Conservation (phyloP, 2,329 filamentous ascomycete species). For the Neophaeococcomyces aloes region DNA sequence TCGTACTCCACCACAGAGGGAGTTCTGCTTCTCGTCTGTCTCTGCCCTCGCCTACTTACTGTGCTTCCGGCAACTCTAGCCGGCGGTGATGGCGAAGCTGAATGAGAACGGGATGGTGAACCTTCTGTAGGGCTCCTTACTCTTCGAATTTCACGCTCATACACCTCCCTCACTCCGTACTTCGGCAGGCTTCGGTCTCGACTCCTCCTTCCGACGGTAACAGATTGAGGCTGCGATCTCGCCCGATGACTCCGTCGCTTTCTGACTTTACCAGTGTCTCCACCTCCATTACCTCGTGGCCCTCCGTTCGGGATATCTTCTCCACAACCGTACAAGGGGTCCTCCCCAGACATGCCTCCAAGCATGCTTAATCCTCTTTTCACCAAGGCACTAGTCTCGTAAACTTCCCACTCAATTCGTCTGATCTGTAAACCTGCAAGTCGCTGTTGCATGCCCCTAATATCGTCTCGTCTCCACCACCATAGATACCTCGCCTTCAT, state of each 20-base stretch:
- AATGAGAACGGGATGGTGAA: neutral
- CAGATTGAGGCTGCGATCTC: constrained; percentile 9
- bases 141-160: constrained; percentile 3
- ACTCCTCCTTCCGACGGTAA: neutral
- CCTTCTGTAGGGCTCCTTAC: neutral
- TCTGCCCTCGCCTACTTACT: neutral
- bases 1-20: constrained; percentile 14
- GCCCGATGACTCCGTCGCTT: constrained; percentile 10
- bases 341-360: constrained; percentile 1
- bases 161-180: neutral
- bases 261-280: constrained; percentile 4
- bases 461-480: constrained; percentile 16
- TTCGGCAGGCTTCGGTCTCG: too few relatives aligned
- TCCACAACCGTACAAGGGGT: constrained; percentile 9
- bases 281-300: constrained; percentile 7
- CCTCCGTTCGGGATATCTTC: constrained; percentile 6
- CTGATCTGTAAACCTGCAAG: constrained; percentile 19
- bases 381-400: constrained; percentile 16
- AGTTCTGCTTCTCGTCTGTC: constrained; percentile 4
- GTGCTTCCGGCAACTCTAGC: constrained; percentile 1
- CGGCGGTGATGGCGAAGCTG: neutral
- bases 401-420: constrained; percentile 17
- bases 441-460: constrained; percentile 12
- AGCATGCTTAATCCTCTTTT: constrained; percentile 11
- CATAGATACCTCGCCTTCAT: constrained; percentile 17